Base-by-base conservation (phyloP, 2,329 filamentous ascomycete species). In the Colletotrichum karsti region DNA sequence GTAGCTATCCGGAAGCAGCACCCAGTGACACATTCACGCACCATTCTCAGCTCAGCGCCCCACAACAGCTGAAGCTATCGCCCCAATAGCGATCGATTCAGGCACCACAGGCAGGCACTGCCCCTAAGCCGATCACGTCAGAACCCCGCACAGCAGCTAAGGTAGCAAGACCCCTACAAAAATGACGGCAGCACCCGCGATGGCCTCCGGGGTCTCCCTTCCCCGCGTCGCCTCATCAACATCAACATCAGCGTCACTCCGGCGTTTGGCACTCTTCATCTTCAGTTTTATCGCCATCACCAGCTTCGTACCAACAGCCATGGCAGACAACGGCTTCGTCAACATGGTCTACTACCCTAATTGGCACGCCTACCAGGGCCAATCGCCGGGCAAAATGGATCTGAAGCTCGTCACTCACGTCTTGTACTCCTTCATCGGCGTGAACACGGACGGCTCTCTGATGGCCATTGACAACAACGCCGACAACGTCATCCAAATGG, bases 331-430 rank as follows among this genome's bases (percentile, higher is more conserved):
- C 24, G 56, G 63, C 20, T 67, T 74, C 54, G 74, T 75, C 58
- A 81, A 82, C 51, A 79, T 79, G 13, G 79, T 90, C 1, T 91
- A 91, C 77, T 92, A 91, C 75, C 88, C 90, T 5, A 91, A 89
- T 71, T 91, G 89, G 88, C 81, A 84, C 63, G 84, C 90, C 63
- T 91, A 91, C 78, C 84, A 84, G 67, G 82, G 86, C 60, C 85
- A 87, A 61, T 84, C 87, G n/a, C 90, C 90, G 0, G 88, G 87
- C 0, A 85, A 83, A 5, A 74, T 91, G 59, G 84, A 87, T 60
- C 77, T 87, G 70, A 81, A 84, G 41, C 84, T 84, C 62, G 84
- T 91, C 64, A 90, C 89, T 7, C 89, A 91, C 73, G 80, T 91
- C 7, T 89, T 90, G 72, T 91, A 91, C 73, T 87, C 90, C 22